Evolutionary conservation across 768 basidiomycete genomes (phyloP), one percentile per base, ranked within the genome.

Genomic region (Russula emetica): DNA sequence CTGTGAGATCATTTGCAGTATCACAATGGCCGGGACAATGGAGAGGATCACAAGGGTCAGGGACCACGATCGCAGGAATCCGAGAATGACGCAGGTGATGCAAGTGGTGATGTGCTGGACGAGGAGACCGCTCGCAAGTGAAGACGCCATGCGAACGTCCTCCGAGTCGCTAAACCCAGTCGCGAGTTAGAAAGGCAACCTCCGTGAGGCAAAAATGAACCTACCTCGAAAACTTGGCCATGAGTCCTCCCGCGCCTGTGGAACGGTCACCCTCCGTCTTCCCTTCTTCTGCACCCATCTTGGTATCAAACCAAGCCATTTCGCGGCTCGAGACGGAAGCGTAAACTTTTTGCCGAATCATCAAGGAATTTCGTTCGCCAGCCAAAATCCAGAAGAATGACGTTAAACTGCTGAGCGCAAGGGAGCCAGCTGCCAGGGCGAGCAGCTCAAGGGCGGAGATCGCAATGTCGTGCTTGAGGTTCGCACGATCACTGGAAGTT

Each of bases 31-130:
- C 1, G 97, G 97, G 34, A 98, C 85, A 10, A 92, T 85, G 57
- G 89, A 87, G 61, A 98, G 88, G 71, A 97, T 92, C 76, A 99
- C 90, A 60, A 97, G 83, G 26, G 97, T 90, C 63, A 99, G 85
- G 0, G 85, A 76, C 75, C 85, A 92, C 3, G 92, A 90, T 67
- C 87, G 85, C 58, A 77, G 69, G 73, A 99, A 89, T 20, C 91
- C 92, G 68, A 99, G 86, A 56, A 85, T 72, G 67, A 98, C 85
- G 71, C 88, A 88, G 34, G 90, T 83, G 56, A 94, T 56, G 67
- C 85, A 84, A 1, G 94, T 94, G 2, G 86, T 87, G 58, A 92
- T 74, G 75, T 94, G 85, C 74, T 95, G 92, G 50, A 98, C 71
- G 63, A 91, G 72, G 67, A 85, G 82, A 28, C 94, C 94, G 28